These are phyloP conservation scores for Blastobotrys indianensis DNA, from an alignment of 1,139 yeast species.

Conservation along the genomic window DNA sequence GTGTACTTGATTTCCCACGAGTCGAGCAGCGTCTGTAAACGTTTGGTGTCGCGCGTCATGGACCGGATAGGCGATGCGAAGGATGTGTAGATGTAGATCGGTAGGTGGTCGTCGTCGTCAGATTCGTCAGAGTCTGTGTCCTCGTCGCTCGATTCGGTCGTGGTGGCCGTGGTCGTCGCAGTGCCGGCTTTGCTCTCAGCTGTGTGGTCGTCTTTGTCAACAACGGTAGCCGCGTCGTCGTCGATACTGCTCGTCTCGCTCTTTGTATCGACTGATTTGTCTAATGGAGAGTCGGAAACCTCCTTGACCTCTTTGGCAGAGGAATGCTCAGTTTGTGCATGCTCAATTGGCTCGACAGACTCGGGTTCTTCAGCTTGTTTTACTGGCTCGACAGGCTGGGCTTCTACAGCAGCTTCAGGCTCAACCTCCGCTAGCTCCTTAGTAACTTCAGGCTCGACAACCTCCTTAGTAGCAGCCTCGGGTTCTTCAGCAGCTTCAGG, in stretches of 20 bases:
- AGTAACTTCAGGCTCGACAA: background rate
- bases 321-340: no score
- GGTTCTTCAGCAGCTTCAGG: background rate
- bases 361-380: constrained; percentile 1
- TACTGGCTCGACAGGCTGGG: background rate
- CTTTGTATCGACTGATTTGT: background rate
- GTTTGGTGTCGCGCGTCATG: constrained; percentile 72
- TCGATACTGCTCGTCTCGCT: background rate
- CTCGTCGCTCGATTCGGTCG: constrained; percentile 3
- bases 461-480: background rate
- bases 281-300: background rate
- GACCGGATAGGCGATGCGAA: constrained; percentile 85
- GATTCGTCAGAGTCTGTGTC: constrained; percentile 8
- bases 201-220: constrained; percentile 15
- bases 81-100: constrained; percentile 69
- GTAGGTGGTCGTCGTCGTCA: constrained; percentile 10
- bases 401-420: background rate
- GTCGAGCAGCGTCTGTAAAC: constrained; percentile 66
- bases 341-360: background rate
- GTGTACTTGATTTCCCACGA: constrained; percentile 68
- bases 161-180: no score
- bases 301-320: no score
- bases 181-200: constrained; percentile 3
- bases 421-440: background rate
- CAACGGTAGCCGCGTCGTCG: constrained; percentile 7